Evolutionary conservation across 441 rosid species (phyloP), one percentile per base, ranked within the genome.

Genomic region (Hura crepitans): DNA sequence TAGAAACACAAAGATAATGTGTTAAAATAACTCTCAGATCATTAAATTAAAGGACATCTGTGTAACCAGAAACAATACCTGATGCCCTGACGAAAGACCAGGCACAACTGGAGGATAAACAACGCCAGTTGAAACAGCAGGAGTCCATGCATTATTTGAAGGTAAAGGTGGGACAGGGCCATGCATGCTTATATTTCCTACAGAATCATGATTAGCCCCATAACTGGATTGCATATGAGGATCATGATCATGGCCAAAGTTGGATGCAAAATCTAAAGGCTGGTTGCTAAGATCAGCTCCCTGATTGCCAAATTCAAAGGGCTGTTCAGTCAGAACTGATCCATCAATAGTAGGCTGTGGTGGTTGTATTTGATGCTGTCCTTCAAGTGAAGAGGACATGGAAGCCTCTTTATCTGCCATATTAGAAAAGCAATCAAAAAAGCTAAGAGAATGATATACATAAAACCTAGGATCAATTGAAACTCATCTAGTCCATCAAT

Each of bases 241-340:
- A 68, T 82, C 84, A 66, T 77, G 84, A 68, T 83, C 87, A 73
- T 74, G 79, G 69, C 60, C 84, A 78, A 85, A 85, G 79, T 87
- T 74, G 67, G 89, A 74, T 22, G 86, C 73, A 85, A 92, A 90
- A 63, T 89, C 84, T 83, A 86, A 79, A 75, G 95, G 96, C 74
- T 82, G 93, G 68, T 89, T 85, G 66, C 86, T 82, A 78, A 84
- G 81, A 80, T 82, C 87, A 56, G 80, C 71, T 50, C 82, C 72
- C 64, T 83, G 97, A 82, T 81, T 87, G 61, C 91, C 85, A 81
- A 81, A 90, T 55, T 79, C 72, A 75, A 84, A 81, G 35, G 83
- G 81, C 66, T 83, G 90, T 62, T 82, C 90, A 20, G 35, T 37
- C 3, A 62, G 73, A 82, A 74, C 72, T 65, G 86, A 72, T 74